Conservation (phyloP, 148 eudicot genomes). For the Limonium bicolor region DNA sequence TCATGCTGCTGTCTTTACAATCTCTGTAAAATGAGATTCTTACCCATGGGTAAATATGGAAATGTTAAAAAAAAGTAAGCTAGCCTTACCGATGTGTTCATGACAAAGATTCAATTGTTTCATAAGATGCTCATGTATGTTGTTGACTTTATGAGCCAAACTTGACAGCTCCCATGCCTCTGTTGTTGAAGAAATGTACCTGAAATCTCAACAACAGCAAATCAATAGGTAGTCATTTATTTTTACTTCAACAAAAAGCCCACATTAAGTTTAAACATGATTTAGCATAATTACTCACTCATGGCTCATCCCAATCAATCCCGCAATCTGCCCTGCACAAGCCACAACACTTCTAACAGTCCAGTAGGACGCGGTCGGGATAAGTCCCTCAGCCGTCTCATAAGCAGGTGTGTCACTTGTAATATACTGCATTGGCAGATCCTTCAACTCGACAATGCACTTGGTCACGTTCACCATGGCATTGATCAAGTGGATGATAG, state of each 20-base stretch:
- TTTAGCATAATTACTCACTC: conserved; percentile 58
- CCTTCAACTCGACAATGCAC: conserved; percentile 55
- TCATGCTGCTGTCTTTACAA: too few species aligned
- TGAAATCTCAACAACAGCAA: not conserved
- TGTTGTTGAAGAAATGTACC: conserved; percentile 42
- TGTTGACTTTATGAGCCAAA: conserved; percentile 52
- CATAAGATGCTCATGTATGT: conserved; percentile 40
- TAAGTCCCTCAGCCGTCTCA: conserved; percentile 24
- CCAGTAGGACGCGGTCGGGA: conserved; percentile 66
- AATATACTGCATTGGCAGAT: conserved; percentile 41
- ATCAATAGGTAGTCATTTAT: not conserved
- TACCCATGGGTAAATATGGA: not conserved
- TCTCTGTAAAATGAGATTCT: not conserved
- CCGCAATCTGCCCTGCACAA: conserved; percentile 45
- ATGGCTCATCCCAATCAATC: conserved; percentile 43
- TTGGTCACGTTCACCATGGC: conserved; percentile 43
- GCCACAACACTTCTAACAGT: conserved; percentile 47
- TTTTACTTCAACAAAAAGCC: not conserved
- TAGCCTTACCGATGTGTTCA: conserved; percentile 36
- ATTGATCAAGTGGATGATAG: conserved; percentile 28
- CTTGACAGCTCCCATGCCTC: conserved; percentile 77
- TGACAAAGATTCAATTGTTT: conserved; percentile 30
- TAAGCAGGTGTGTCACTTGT: conserved; percentile 26
- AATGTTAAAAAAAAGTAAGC: not conserved
- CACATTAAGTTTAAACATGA: not conserved